Evolutionary conservation across 106 monocot species (phyloP).

Genomic region (Cymbidium sinense): DNA sequence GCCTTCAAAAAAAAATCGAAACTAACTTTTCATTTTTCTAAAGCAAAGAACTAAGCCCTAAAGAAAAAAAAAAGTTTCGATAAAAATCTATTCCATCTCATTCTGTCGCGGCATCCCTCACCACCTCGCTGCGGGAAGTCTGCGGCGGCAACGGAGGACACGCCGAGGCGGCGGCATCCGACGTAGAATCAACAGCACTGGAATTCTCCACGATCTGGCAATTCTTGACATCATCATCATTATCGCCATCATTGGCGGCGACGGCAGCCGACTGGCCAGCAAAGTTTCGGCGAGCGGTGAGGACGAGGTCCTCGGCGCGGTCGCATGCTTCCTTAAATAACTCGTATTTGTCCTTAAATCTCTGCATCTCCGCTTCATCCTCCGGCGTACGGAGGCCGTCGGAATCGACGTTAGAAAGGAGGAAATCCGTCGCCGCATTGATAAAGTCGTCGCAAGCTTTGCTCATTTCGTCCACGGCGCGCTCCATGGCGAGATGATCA

Average conservation of each 20-base stretch:
- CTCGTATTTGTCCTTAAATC: no score
- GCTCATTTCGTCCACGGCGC: slow-evolving; percentile 2
- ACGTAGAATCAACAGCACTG: background rate
- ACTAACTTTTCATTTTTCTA: no score
- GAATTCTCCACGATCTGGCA: background rate
- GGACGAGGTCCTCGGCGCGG: slow-evolving; percentile 4
- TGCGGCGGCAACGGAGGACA: background rate
- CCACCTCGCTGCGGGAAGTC: background rate
- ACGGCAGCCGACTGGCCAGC: background rate
- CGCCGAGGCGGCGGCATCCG: background rate
- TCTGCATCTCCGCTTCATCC: background rate
- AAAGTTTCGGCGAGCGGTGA: background rate
- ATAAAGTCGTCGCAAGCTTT: background rate
- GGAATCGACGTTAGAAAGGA: background rate
- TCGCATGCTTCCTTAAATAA: slow-evolving; percentile 11
- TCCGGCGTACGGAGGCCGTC: background rate
- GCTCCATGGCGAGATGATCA: no score
- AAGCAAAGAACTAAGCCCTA: no score
- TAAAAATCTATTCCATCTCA: no score
- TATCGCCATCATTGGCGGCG: no score
- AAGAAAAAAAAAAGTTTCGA: no score
- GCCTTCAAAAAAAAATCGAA: no score
- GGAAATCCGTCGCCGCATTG: background rate
- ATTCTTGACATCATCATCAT: background rate
- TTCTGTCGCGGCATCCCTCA: background rate